These are phyloP conservation scores for Prunus mira DNA, from an alignment of 306 rosid species.

Conservation along the genomic window DNA sequence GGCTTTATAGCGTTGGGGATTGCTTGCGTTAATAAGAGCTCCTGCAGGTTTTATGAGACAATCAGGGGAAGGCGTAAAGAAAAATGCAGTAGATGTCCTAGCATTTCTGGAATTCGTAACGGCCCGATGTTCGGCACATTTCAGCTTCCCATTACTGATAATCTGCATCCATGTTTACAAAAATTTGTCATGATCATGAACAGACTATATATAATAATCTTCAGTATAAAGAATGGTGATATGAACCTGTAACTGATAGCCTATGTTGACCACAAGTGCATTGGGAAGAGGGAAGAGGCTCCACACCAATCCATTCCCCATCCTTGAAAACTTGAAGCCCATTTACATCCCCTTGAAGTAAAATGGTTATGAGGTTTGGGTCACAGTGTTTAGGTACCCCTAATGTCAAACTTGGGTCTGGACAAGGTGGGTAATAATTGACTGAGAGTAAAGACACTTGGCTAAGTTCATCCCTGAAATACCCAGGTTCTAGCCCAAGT, in stretches of 20 bases:
- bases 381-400: conserved; percentile 30
- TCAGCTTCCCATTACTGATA: conserved; percentile 13
- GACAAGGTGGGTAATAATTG: conserved; percentile 24
- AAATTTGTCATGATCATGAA: background rate
- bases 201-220: background rate
- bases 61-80: background rate
- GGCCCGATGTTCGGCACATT: conserved; percentile 4
- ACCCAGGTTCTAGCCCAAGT: conserved; percentile 13
- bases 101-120: conserved; percentile 7
- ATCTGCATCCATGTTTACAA: background rate
- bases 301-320: conserved; percentile 45
- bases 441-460: background rate
- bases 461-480: background rate
- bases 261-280: conserved; percentile 51
- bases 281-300: conserved; percentile 46
- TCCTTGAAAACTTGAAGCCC: conserved; percentile 50
- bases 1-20: background rate
- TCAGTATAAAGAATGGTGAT: background rate
- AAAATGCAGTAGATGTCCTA: background rate
- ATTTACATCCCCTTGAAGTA: conserved; percentile 25
- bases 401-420: background rate
- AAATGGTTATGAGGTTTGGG: conserved; percentile 14
- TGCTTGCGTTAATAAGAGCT: conserved; percentile 3
- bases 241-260: conserved; percentile 35
- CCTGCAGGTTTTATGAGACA: conserved; percentile 8